These are phyloP conservation scores for Clonostachys sp. DNA, from an alignment of 2,329 filamentous ascomycete species.

Conservation along the genomic window DNA sequence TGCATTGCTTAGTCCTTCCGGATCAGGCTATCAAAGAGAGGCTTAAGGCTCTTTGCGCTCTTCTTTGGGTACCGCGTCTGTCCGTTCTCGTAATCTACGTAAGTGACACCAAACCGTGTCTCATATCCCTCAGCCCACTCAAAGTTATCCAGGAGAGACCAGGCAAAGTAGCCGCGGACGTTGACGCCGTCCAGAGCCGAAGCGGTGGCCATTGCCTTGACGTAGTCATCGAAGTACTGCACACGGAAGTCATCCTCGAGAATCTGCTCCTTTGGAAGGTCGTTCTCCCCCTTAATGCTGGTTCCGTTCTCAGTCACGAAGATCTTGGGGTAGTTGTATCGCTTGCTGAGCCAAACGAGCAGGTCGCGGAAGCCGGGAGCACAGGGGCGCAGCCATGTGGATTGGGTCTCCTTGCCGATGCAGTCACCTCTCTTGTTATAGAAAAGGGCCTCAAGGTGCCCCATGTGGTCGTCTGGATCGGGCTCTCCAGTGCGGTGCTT, in stretches of 20 bases:
- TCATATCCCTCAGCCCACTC: conserved; percentile 91
- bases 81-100: conserved; percentile 74
- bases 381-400: conserved; percentile 73
- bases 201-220: conserved; percentile 72
- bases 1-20: conserved; percentile 43
- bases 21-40: conserved; percentile 68
- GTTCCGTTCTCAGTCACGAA: conserved; percentile 90
- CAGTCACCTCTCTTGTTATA: conserved; percentile 66
- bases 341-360: conserved; percentile 70
- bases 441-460: conserved; percentile 70
- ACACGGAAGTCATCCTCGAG: conserved; percentile 78
- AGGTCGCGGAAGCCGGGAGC: conserved; percentile 73
- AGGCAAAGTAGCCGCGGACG: conserved; percentile 76
- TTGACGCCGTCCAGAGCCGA: conserved; percentile 69
- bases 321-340: conserved; percentile 73
- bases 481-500: conserved; percentile 62
- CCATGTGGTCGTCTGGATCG: conserved; percentile 63
- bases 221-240: conserved; percentile 74
- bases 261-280: conserved; percentile 64
- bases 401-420: conserved; percentile 81
- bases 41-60: conserved; percentile 68
- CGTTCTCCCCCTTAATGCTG: conserved; percentile 77
- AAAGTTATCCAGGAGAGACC: conserved; percentile 88
- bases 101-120: conserved; percentile 80
- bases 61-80: conserved; percentile 83